Evolutionary conservation across 2,329 filamentous ascomycete species (phyloP), one percentile per base, ranked within the genome.

Genomic region (Ceratocystis eucalypticola): DNA sequence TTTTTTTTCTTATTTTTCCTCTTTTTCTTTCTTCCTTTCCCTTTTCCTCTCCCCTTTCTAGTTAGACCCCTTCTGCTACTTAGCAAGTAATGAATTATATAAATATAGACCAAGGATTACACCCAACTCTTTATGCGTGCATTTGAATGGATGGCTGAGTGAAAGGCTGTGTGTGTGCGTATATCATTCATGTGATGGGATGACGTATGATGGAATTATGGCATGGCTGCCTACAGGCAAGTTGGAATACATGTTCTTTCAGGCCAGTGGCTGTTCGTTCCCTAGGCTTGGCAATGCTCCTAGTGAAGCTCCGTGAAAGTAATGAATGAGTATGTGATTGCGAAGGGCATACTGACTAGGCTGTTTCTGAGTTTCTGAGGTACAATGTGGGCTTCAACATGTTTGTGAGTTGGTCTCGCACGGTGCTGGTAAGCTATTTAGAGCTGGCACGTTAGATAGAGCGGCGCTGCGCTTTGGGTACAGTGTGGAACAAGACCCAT

Each of bases 11-110:
- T 59, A 57, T 63, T 59, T 22, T 30, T 64, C 37, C 15, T 46
- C 22, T 64, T 25, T 20, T 64, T 37, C 12, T 57, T 25, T 66
- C 33, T 33, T 64, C n/a, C 20, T 12, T 61, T 22, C 61, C 46
- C 33, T n/a, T 67, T 68, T 28, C 45, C 61, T 20, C 50, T 44
- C 61, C 57, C 33, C 37, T 67, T 66, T 28, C 37, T 63, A 67
- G 62, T 33, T 67, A 66, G 66, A 68, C 64, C 37, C 44, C 59
- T 41, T 55, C 53, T 65, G 59, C 45, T 65, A 20, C 28, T 63
- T 65, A 28, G 64, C 59, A 68, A 64, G 62, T 68, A 66, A 68
- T 67, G 59, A 65, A 61, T 53, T 64, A 64, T 64, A 64, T 53
- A 64, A 53, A 64, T 46, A 48, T 33, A 53, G 45, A 50, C 44